Evolutionary conservation across 2,329 filamentous ascomycete species (phyloP).

Genomic region (Ophiocordyceps camponoti-rufipedis): DNA sequence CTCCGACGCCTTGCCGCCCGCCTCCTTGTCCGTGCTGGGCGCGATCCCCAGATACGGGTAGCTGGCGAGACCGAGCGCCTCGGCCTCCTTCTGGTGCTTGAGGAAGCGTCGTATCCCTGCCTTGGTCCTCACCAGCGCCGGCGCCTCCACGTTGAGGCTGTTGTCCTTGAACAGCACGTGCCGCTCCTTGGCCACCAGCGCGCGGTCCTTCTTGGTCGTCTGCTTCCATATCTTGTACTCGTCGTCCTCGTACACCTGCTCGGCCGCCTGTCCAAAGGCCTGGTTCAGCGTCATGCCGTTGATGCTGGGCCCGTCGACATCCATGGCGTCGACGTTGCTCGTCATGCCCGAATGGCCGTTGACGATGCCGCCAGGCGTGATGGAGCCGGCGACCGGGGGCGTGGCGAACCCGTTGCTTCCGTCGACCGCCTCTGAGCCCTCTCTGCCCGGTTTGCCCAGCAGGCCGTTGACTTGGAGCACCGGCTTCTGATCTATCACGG

Average conservation of each 20-base stretch:
- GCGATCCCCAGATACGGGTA: conserved; percentile 18
- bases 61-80: conserved; percentile 24
- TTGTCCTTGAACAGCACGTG: conserved; percentile 73
- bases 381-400: conserved; percentile 54
- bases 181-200: conserved; percentile 68
- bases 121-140: conserved; percentile 69
- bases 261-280: conserved; percentile 44
- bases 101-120: conserved; percentile 80
- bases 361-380: conserved; percentile 50
- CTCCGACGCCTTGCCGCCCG: conserved; percentile 35
- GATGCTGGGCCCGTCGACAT: conserved; percentile 62
- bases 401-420: conserved; percentile 77
- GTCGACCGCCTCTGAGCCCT: conserved; percentile 65
- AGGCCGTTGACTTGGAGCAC: conserved; percentile 47
- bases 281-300: conserved; percentile 46
- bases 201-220: conserved; percentile 90
- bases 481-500: conserved; percentile 58
- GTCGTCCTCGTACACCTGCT: conserved; percentile 75
- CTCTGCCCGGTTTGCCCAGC: conserved; percentile 36
- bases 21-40: conserved; percentile 24
- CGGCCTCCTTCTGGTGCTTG: conserved; percentile 56
- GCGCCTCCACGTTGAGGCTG: conserved; percentile 71
- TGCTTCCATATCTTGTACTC: conserved; percentile 99
- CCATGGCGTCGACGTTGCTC: conserved; percentile 71
- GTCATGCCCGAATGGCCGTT: conserved; percentile 49